Conservation (phyloP, 768 basidiomycete species). For the Hygrophoropsis aurantiaca region DNA sequence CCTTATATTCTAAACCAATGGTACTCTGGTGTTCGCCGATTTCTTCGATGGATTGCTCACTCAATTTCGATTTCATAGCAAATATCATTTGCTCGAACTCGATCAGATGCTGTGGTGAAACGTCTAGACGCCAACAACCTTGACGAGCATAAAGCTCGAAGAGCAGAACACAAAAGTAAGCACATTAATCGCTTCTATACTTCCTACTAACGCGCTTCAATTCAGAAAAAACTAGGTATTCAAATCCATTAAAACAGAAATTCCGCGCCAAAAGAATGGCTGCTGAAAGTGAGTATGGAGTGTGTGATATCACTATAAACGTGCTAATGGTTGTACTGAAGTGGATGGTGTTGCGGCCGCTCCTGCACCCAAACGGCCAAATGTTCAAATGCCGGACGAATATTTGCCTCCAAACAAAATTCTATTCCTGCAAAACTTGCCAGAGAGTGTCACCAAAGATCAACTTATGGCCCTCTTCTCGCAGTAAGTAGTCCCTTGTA, state of each 20-base stretch:
- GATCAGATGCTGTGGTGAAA: slow-evolving; percentile 89
- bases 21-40: slow-evolving; percentile 44
- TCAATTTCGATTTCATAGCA: slow-evolving; percentile 53
- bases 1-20: slow-evolving; percentile 96
- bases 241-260: slow-evolving; percentile 89
- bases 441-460: slow-evolving; percentile 90
- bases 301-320: slow-evolving; percentile 1
- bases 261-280: slow-evolving; percentile 79
- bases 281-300: slow-evolving; percentile 58
- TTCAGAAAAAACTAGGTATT: slow-evolving; percentile 75
- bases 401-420: slow-evolving; percentile 99
- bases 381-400: slow-evolving; percentile 98
- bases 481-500: slow-evolving; percentile 55
- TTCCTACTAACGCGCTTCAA: slow-evolving; percentile 6
- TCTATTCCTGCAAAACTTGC: slow-evolving; percentile 95
- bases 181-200: neutral
- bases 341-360: slow-evolving; percentile 69
- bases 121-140: slow-evolving; percentile 62
- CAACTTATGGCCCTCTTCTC: slow-evolving; percentile 89
- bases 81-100: slow-evolving; percentile 89
- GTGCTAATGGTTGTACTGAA: slow-evolving; percentile 24
- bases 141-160: slow-evolving; percentile 71
- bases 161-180: slow-evolving; percentile 86
- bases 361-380: slow-evolving; percentile 73
- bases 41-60: neutral